Conservation (phyloP, 306 rosid genomes). For the Lotus japonicus region DNA sequence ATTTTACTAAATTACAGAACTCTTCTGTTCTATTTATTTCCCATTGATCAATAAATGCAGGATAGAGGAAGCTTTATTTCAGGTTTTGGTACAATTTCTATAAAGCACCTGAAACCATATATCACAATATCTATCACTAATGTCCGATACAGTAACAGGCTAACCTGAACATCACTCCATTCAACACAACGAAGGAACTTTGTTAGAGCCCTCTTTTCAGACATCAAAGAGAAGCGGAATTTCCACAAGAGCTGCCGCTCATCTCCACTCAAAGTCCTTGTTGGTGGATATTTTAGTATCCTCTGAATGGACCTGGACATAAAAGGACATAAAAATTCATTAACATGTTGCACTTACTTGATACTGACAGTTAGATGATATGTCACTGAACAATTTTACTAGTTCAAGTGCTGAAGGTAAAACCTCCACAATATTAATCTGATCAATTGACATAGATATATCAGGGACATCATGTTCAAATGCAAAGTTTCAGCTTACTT, state of each 20-base stretch:
- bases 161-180: conserved; percentile 98
- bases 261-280: conserved; percentile 93
- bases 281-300: conserved; percentile 92
- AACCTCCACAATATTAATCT: not conserved
- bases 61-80: conserved; percentile 9
- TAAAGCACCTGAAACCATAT: not conserved
- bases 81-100: not conserved
- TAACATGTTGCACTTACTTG: conserved; percentile 14
- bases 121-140: conserved; percentile 4
- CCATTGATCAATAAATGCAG: not conserved
- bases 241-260: conserved; percentile 98
- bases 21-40: not conserved
- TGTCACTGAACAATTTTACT: conserved; percentile 1
- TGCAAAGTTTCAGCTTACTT: conserved; percentile 56
- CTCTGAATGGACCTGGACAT: conserved; percentile 72
- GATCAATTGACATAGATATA: not conserved
- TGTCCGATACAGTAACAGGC: conserved; percentile 15
- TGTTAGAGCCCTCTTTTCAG: conserved; percentile 98
- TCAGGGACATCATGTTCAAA: conserved; percentile 1
- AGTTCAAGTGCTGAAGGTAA: conserved; percentile 6
- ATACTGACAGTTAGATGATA: not conserved
- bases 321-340: conserved; percentile 13
- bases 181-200: conserved; percentile 96
- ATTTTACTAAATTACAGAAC: too few species aligned
- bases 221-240: conserved; percentile 96